Evolutionary conservation across 2,329 filamentous ascomycete species (phyloP).

Genomic region (Penicillium italicum): DNA sequence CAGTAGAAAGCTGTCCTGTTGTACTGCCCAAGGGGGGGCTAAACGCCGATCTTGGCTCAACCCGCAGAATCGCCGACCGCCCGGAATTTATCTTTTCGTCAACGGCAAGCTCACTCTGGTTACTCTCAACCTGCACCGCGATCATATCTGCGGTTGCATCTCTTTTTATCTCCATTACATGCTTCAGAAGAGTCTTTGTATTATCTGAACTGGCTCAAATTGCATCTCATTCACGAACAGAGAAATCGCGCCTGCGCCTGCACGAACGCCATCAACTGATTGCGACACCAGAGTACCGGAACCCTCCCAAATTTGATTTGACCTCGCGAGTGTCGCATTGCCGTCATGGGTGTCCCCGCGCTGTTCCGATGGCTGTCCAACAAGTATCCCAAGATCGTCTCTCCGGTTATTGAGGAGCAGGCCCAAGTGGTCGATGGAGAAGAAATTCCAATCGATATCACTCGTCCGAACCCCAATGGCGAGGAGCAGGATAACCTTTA

Average conservation of each 20-base stretch:
- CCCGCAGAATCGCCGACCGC: conserved; percentile 20
- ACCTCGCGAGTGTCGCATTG: conserved; percentile 15
- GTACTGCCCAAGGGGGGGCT: conserved; percentile 21
- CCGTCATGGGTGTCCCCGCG: conserved; percentile 82
- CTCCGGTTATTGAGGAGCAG: conserved; percentile 80
- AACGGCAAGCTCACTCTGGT: conserved; percentile 17
- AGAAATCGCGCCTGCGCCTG: conserved; percentile 6
- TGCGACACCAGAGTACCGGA: conserved; percentile 16
- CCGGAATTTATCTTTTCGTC: conserved; percentile 20
- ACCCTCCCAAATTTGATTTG: conserved; percentile 2
- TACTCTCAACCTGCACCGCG: conserved; percentile 15
- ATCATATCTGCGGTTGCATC: conserved; percentile 13
- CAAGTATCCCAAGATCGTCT: conserved; percentile 98
- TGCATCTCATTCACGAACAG: background rate
- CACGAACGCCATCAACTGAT: conserved; percentile 5
- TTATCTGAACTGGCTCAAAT: background rate
- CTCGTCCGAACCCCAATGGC: conserved; percentile 85
- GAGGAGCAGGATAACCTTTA: conserved; percentile 98
- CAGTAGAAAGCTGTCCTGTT: conserved; percentile 22
- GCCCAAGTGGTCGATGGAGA: conserved; percentile 79
- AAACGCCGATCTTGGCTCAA: conserved; percentile 15
- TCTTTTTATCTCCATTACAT: background rate
- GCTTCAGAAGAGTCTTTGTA: background rate
- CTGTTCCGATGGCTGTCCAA: conserved; percentile 94
- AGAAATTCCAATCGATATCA: conserved; percentile 78